phyloP scores from a whole-genome alignment of 2,329 filamentous ascomycete genomes.

The Thielaviopsis punctulata region DNA sequence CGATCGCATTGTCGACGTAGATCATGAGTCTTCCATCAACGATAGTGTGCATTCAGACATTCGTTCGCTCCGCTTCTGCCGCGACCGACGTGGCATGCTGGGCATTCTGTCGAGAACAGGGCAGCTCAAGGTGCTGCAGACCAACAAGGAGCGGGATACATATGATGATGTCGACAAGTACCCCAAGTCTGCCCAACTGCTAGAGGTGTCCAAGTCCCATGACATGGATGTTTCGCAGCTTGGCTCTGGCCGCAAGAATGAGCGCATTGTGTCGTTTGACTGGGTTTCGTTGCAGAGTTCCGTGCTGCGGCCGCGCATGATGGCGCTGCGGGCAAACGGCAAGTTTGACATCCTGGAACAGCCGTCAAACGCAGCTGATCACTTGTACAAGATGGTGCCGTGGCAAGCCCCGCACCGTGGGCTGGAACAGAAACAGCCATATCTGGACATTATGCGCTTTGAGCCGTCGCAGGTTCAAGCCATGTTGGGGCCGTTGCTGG shows the following conservation, averaged over 20 bases:
- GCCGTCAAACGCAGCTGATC: constrained; percentile 38
- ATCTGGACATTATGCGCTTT: constrained; percentile 40
- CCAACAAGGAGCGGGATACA: constrained; percentile 34
- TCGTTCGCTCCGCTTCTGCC: constrained; percentile 44
- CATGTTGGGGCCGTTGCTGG: constrained; percentile 36
- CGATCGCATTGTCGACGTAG: constrained; percentile 38
- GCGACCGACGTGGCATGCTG: constrained; percentile 42
- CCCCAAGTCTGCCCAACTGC: constrained; percentile 33
- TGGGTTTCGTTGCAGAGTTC: constrained; percentile 44
- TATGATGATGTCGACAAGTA: neutral
- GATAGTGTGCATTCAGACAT: constrained; percentile 44
- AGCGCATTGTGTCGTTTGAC: constrained; percentile 50
- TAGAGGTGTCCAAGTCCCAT: constrained; percentile 41
- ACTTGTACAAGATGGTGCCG: constrained; percentile 42
- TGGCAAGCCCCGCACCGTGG: constrained; percentile 44
- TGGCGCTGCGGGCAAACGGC: constrained; percentile 43
- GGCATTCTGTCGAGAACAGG: constrained; percentile 45
- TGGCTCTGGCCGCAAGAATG: constrained; percentile 33
- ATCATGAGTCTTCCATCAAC: constrained; percentile 29
- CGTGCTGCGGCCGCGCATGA: constrained; percentile 36
- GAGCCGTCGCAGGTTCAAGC: constrained; percentile 34
- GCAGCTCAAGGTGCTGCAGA: constrained; percentile 44
- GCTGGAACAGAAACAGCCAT: constrained; percentile 32
- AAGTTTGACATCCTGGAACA: constrained; percentile 45
- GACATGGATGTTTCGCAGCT: constrained; percentile 44